Evolutionary conservation across 176 grass and related monocot species (phyloP).

Genomic region (Raddia distichophylla): DNA sequence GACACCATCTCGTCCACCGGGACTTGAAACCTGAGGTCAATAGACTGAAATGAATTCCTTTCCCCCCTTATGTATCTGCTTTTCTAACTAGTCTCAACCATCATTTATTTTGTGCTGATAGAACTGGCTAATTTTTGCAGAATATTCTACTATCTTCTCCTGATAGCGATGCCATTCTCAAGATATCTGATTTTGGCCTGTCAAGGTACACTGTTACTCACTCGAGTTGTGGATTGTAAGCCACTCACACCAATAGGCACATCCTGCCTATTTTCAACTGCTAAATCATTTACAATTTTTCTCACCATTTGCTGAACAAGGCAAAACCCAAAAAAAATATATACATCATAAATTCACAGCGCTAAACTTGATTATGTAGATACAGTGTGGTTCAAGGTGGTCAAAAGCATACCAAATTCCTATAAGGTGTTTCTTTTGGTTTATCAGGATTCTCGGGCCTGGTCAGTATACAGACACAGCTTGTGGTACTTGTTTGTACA

Average conservation of each 20-base stretch:
- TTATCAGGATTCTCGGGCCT: conserved; percentile 55
- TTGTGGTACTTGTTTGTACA: conserved; percentile 65
- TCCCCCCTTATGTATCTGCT: neutral
- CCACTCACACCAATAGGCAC: neutral
- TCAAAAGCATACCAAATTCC: neutral
- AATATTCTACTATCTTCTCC: conserved; percentile 58
- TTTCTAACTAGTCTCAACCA: neutral
- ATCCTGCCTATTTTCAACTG: neutral
- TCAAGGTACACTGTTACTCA: conserved; percentile 41
- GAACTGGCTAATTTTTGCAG: conserved; percentile 10
- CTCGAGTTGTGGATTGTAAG: neutral
- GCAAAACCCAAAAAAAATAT: neutral
- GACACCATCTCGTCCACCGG: conserved; percentile 63
- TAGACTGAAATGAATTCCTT: neutral
- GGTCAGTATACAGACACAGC: conserved; percentile 48
- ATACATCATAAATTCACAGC: neutral
- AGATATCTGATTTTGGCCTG: conserved; percentile 73
- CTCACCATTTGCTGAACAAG: neutral
- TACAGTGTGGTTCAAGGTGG: neutral
- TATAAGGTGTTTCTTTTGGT: neutral
- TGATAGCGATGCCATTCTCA: conserved; percentile 26
- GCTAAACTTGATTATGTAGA: neutral
- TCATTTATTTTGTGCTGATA: neutral
- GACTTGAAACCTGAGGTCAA: conserved; percentile 72
- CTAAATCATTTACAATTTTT: neutral